Evolutionary conservation across 208 protist species (phyloP), one percentile per base, ranked within the genome.

Genomic region (Trypanosoma boissoni): DNA sequence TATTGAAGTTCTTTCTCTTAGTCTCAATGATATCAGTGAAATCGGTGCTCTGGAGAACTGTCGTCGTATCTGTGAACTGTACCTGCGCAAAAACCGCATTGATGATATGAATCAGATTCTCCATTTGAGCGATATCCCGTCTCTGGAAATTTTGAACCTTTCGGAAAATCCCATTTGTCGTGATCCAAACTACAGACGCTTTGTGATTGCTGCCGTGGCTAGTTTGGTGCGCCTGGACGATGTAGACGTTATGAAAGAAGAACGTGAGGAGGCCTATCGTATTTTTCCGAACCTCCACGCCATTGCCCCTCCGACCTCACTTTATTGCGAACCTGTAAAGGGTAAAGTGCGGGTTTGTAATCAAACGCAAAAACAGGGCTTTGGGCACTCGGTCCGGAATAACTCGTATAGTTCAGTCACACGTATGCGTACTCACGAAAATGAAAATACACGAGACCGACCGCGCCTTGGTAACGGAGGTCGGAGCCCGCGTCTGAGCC

Each of bases 111-210:
- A 92, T 59, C 80, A 97, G 49, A 65, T 97, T 2, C 76, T 93
- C 16, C 90, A 95, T 60, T 83, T 97, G 43, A 79, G 69, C 14
- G 72, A 78, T 14, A 62, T 91, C 12, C 70, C 63, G 1, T 64
- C 76, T 44, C 72, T 97, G n/a, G 74, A 78, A 45, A 75, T 88
- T 34, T 69, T 95, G 14, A 92, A 72, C 46, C 59, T 95, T 4
- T 64, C 73, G 0, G 91, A 97, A 27, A 97, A 97, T 52, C 89
- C 88, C 5, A 87, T 97, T 43, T 75, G 71, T 23, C 67, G 78
- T 16, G 80, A 92, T 58, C 88, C 91, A 4, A 90, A 94, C 63
- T 97, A 97, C 74, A 72, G 89, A 10, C 74, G 76, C 52, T 95
- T 92, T 52, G 78, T 91, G n/a, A 88, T 97, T 42, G 87, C 87